Conservation (phyloP, 768 basidiomycete genomes). For the Mycena vitilis region DNA sequence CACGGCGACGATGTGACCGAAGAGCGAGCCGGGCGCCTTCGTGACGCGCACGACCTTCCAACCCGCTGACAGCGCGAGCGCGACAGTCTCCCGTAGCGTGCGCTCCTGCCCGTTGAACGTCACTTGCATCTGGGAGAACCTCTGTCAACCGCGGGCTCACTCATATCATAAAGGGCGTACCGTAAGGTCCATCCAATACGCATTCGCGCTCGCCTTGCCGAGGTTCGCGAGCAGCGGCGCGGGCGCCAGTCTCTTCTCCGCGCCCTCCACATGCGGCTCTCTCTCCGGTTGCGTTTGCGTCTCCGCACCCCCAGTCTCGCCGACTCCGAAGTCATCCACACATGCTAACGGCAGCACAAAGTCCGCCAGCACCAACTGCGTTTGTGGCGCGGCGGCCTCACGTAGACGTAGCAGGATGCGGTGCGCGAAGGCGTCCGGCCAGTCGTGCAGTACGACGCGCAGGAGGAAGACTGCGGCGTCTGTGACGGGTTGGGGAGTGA, state of each 20-base stretch:
- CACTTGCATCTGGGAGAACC: conserved; percentile 67
- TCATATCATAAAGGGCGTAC: conserved; percentile 42
- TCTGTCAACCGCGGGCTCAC: too few species aligned
- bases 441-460: conserved; percentile 81
- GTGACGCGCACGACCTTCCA: conserved; percentile 72
- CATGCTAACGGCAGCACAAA: conserved; percentile 79
- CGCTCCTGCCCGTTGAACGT: conserved; percentile 78
- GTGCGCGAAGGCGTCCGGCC: conserved; percentile 72
- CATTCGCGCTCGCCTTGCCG: conserved; percentile 73
- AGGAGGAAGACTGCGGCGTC: conserved; percentile 75
- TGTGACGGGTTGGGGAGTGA: conserved; percentile 67
- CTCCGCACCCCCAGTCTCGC: conserved; percentile 23
- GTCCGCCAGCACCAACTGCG: conserved; percentile 77
- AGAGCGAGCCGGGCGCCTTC: conserved; percentile 70
- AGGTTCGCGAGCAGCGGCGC: conserved; percentile 78
- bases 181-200: conserved; percentile 66
- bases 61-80: conserved; percentile 65
- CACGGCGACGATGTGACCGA: conserved; percentile 78
- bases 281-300: background rate
- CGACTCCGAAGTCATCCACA: conserved; percentile 55
- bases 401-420: conserved; percentile 57
- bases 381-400: conserved; percentile 61
- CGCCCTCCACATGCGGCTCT: conserved; percentile 59
- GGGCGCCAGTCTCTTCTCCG: conserved; percentile 63
- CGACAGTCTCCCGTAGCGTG: conserved; percentile 71